A percentile compares a stretch with the other conserved stretches of the same genome.
phyloP scores from a whole-genome alignment of 257 asterid species.

The Solanum clarkiae region DNA sequence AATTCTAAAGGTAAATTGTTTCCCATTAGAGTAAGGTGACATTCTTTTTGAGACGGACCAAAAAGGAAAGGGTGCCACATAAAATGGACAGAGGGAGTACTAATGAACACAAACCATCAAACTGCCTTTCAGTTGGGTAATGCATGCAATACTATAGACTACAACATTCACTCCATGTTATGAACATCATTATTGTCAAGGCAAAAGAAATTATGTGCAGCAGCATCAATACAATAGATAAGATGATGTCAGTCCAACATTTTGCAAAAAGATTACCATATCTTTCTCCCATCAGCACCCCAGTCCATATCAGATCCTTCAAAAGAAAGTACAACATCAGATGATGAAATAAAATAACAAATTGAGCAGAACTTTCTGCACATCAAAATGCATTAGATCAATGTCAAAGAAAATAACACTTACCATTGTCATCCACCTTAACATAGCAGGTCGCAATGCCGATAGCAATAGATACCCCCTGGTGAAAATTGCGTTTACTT shows the following conservation, averaged over 20 bases:
- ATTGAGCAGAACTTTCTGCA: background rate
- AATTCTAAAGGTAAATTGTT: no score
- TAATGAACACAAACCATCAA: background rate
- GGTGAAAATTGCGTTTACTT: conserved; percentile 5
- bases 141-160: background rate
- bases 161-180: background rate
- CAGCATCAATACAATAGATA: background rate
- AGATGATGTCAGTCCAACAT: background rate
- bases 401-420: conserved; percentile 3
- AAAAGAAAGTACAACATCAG: background rate
- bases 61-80: no score
- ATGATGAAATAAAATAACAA: background rate
- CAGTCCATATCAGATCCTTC: conserved; percentile 80
- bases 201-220: background rate
- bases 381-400: background rate
- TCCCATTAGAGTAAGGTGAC: no score
- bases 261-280: conserved; percentile 33
- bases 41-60: no score
- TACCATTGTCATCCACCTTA: conserved; percentile 80
- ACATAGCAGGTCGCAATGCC: conserved; percentile 44
- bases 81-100: no score
- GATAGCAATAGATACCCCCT: background rate
- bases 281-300: conserved; percentile 56
- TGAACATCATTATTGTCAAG: background rate
- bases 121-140: background rate